A percentile compares a stretch with the other conserved stretches of the same genome.
Evolutionary conservation across 2,329 filamentous ascomycete genomes (phyloP).

Genomic region (Epichloe uncinata): DNA sequence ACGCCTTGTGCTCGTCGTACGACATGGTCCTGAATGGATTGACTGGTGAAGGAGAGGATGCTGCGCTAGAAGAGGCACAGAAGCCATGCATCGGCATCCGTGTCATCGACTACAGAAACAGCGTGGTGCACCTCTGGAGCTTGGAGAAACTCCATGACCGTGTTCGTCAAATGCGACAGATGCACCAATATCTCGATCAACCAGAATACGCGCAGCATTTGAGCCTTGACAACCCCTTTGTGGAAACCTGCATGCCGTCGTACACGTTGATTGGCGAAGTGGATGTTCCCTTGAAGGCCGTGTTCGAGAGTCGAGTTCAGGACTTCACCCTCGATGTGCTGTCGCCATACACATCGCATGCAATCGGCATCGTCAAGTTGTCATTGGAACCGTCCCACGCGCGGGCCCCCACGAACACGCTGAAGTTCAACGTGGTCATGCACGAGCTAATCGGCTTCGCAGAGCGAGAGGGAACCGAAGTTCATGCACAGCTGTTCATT

Average conservation of each 20-base stretch:
- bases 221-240: constrained; percentile 83
- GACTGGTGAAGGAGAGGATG: constrained; percentile 69
- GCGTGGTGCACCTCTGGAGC: constrained; percentile 85
- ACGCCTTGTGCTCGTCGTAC: constrained; percentile 84
- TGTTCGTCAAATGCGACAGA: constrained; percentile 84
- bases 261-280: constrained; percentile 89
- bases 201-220: constrained; percentile 92
- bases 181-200: constrained; percentile 91
- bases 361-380: constrained; percentile 79
- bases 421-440: constrained; percentile 99
- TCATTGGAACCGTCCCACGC: constrained; percentile 89
- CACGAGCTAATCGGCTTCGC: constrained; percentile 90
- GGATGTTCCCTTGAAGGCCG: constrained; percentile 80
- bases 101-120: constrained; percentile 80
- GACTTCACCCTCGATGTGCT: constrained; percentile 85
- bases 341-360: constrained; percentile 83
- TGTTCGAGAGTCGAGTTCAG: constrained; percentile 89
- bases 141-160: constrained; percentile 81
- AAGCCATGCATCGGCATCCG: constrained; percentile 88
- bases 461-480: constrained; percentile 86
- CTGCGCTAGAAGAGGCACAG: constrained; percentile 62
- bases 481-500: constrained; percentile 94
- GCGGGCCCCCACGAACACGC: constrained; percentile 70
- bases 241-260: constrained; percentile 78
- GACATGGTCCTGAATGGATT: constrained; percentile 91